phyloP scores from a whole-genome alignment of 1,284 basidiomycete species.

The Trichosporon coremiiforme region DNA sequence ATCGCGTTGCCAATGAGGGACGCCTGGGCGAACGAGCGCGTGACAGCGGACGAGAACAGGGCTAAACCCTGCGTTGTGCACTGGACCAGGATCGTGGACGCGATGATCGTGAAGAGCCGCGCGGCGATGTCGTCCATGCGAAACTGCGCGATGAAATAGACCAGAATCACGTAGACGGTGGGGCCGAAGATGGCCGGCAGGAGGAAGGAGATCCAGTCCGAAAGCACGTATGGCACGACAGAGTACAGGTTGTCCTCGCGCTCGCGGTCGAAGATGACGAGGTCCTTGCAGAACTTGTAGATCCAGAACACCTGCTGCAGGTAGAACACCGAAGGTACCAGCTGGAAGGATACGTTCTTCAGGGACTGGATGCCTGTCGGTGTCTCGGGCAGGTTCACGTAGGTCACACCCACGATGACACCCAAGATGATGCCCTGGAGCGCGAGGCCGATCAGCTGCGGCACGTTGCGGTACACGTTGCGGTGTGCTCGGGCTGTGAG shows the following conservation, averaged over 20 bases:
- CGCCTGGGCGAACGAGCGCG: conserved; percentile 54
- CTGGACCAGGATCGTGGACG: conserved; percentile 55
- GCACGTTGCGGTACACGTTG: conserved; percentile 55
- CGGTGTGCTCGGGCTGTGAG: conserved; percentile 49
- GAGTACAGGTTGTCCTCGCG: conserved; percentile 52
- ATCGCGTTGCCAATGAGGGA: conserved; percentile 53
- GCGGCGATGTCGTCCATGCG: conserved; percentile 53
- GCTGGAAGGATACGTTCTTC: conserved; percentile 54
- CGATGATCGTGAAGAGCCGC: conserved; percentile 57
- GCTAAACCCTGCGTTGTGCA: conserved; percentile 56
- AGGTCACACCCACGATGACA: conserved; percentile 43
- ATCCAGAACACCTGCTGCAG: conserved; percentile 54
- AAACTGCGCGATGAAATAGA: conserved; percentile 56
- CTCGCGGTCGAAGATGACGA: conserved; percentile 61
- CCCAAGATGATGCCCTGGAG: conserved; percentile 52
- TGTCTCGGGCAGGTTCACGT: conserved; percentile 45
- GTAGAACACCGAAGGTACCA: conserved; percentile 54
- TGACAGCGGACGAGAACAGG: conserved; percentile 53
- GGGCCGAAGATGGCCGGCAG: conserved; percentile 51
- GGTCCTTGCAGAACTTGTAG: conserved; percentile 55
- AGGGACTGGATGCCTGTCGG: conserved; percentile 58
- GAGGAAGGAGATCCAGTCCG: conserved; percentile 54
- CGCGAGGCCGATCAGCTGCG: conserved; percentile 48
- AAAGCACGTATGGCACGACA: conserved; percentile 55
- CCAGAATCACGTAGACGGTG: conserved; percentile 53